Base-by-base conservation (phyloP, 2,329 filamentous ascomycete species). In the Pyrenophora teres region DNA sequence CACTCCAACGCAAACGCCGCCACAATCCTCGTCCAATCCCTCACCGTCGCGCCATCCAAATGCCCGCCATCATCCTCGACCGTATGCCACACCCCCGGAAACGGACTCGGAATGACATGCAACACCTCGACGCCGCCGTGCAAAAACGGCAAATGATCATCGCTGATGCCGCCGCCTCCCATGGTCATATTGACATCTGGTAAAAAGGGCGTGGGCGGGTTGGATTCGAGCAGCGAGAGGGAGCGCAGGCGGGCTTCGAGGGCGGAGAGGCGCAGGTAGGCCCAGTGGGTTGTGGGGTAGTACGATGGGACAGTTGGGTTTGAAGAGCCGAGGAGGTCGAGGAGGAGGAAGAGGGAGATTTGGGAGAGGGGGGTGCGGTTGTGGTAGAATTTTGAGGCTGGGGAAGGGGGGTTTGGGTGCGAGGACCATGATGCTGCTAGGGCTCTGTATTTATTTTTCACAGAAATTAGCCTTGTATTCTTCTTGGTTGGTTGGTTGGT, bases 121-220 rank as follows among this genome's bases (percentile, higher is more conserved):
- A 99, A 74, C 13, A 97, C 81, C 23, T 95, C 87, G 0, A 97
- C 93, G 1, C 94, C 94, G 31, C 90, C 83, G 31, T 78, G 78
- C 81, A 97, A 85, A 65, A 99, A 99, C 0, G 94, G 94, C 4
- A 97, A 73, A 71, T 99, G 94, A 67, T 99, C 94, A 69, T 99
- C 94, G 57, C 86, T 81, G 8, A 96, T 84, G 12, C 78, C 74
- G n/a, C 74, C 71, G 13, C 46, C 16, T 4, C 56, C 50, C 48
- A 56, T 57, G 0, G 54, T 65, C 32, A 42, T 55, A 32, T 74
- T 68, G 36, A 74, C 52, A 74, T 85, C 39, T 71, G 80, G 46
- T 68, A 70, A 74, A 64, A 89, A 81, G 76, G 41, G 78, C 67
- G 40, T 1, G 72, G 56, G 19, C 68, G 70, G 71, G 87, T 90